Percentiles rank a stretch among this genome's conserved stretches.
These are phyloP conservation scores for Hydnomerulius pinastri DNA, from an alignment of 768 basidiomycete species.

Conservation along the genomic window DNA sequence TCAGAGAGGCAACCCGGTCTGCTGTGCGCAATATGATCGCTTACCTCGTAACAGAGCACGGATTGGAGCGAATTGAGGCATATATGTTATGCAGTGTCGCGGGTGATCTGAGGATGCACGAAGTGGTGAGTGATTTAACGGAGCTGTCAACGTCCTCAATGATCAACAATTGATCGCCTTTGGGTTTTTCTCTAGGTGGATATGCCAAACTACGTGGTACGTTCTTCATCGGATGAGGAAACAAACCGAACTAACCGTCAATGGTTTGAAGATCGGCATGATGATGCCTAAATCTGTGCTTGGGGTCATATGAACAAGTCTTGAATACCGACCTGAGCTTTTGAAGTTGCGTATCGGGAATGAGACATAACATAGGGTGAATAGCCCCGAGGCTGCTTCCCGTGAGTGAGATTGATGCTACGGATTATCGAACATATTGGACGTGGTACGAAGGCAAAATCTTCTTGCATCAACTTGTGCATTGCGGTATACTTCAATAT, in stretches of 20 bases:
- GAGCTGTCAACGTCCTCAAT: neutral
- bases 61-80: slow-evolving; percentile 47
- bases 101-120: slow-evolving; percentile 60
- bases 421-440: too few relatives aligned
- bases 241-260: neutral
- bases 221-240: slow-evolving; percentile 15
- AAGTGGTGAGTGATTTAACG: slow-evolving; percentile 42
- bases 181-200: slow-evolving; percentile 45
- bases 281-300: slow-evolving; percentile 53
- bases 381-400: too few relatives aligned
- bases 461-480: too few relatives aligned
- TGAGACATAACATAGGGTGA: too few relatives aligned
- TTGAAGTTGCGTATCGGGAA: too few relatives aligned
- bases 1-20: slow-evolving; percentile 54
- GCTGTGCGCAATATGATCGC: slow-evolving; percentile 62
- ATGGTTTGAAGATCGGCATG: slow-evolving; percentile 49
- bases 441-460: too few relatives aligned
- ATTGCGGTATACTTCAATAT: too few relatives aligned
- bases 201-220: slow-evolving; percentile 65
- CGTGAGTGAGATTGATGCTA: too few relatives aligned
- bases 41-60: slow-evolving; percentile 46
- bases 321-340: too few relatives aligned
- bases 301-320: slow-evolving; percentile 8
- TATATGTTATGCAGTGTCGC: slow-evolving; percentile 66
- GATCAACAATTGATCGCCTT: neutral